Base-by-base conservation (phyloP, 2,329 filamentous ascomycete genomes). In the Colletotrichum agaves region DNA sequence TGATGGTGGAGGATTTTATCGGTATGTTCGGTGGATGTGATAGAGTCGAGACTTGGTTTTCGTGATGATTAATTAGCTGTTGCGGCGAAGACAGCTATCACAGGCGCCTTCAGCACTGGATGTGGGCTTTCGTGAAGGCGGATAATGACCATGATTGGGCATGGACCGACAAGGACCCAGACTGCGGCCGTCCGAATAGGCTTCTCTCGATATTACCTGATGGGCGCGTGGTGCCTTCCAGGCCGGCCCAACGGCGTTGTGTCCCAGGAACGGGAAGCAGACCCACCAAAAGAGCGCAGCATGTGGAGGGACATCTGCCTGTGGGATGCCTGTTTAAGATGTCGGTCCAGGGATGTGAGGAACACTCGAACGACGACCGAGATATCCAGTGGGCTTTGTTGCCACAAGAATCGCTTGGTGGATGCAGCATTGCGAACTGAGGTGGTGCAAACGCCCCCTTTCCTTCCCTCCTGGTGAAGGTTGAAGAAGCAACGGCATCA, bases 211-310 rank as follows among this genome's bases (percentile, higher is more conserved):
- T 57, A 59, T 55, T 59, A 17, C 8, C 50, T 39, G 31, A 33
- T 33, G 59, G 59, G 44, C 19, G 50, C 8, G 39, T 8, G 59
- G 39, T 53, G 53, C 60, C 53, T 52, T 64, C 47, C 53, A 59
- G 47, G 44, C 61, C 61, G 64, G 56, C 33, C 21, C 39, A 59
- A 59, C 64, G 64, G 64, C 46, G 33, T 41, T 67, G 60, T 39
- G 61, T 53, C 33, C 64, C 61, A 64, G 60, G 53, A 59, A 59
- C 39, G 46, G 53, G 50, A 52, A 53, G 12, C 13, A 17, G 64
- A n/a, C 33, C 60, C 60, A 63, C 60, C 43, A 56, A 47, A 65
- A 47, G 61, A 65, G 56, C 31, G 56, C 65, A 47, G 63, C 61
- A 37, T 60, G 60, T 58, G 60, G 52, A 35, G 17, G 31, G 37